Conservation (phyloP, 148 eudicot genomes). For the Heliamphora exappendiculata region DNA sequence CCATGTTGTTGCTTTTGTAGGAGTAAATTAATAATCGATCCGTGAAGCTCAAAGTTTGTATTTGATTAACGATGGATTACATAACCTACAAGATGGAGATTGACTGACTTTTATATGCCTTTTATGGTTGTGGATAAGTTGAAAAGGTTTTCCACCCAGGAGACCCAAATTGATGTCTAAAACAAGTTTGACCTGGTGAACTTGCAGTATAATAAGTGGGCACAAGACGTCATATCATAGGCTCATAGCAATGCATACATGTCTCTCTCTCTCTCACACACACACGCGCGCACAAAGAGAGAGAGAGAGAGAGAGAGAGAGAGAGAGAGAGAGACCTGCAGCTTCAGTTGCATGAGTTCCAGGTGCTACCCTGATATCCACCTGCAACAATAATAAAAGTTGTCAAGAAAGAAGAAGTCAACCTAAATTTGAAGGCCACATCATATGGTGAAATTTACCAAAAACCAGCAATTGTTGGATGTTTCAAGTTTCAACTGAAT, state of each 20-base stretch:
- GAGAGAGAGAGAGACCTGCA: conserved; percentile 52
- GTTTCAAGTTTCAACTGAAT: not conserved
- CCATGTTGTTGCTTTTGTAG: not conserved
- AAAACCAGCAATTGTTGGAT: not conserved
- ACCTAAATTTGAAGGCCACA: not conserved
- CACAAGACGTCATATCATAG: not conserved
- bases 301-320: conserved; percentile 4
- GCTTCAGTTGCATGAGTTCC: conserved; percentile 95
- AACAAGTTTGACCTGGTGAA: not conserved
- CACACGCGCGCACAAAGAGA: too few species aligned
- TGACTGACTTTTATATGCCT: not conserved
- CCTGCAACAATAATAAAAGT: conserved; percentile 29
- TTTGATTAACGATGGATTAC: not conserved
- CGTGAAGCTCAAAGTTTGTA: not conserved
- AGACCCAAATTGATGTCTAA: not conserved
- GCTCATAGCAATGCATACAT: not conserved
- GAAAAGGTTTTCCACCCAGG: not conserved
- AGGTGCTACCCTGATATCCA: conserved; percentile 90
- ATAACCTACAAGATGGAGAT: not conserved
- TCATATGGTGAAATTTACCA: not conserved
- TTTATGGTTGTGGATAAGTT: not conserved
- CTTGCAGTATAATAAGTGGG: not conserved
- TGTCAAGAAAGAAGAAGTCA: not conserved
- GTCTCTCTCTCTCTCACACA: too few species aligned
- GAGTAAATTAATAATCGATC: not conserved